Percentiles rank a stretch among this genome's conserved stretches.
phyloP scores from a whole-genome alignment of 768 basidiomycete genomes.

The Rhizopogon sp. region DNA sequence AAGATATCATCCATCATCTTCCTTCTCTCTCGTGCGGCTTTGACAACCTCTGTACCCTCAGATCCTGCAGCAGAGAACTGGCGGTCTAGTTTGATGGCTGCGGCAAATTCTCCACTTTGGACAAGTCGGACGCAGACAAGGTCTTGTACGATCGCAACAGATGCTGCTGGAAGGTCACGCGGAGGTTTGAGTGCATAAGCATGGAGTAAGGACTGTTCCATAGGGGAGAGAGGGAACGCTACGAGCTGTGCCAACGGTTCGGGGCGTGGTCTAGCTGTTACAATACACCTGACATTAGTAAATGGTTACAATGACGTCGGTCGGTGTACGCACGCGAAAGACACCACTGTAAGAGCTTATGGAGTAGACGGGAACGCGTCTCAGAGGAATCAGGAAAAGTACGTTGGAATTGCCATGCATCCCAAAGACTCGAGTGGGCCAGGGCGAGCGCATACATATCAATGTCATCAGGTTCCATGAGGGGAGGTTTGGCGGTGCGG shows the following conservation, averaged over 20 bases:
- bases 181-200: conserved; percentile 56
- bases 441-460: conserved; percentile 67
- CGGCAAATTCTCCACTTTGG: conserved; percentile 61
- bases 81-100: conserved; percentile 75
- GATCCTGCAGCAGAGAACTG: conserved; percentile 45
- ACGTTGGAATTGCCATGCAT: conserved; percentile 75
- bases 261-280: conserved; percentile 54
- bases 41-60: conserved; percentile 24
- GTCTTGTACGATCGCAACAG: conserved; percentile 63
- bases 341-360: conserved; percentile 62
- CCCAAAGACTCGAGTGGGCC: conserved; percentile 55
- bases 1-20: conserved; percentile 71
- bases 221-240: conserved; percentile 57
- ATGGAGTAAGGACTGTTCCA: conserved; percentile 57
- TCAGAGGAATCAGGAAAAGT: conserved; percentile 58
- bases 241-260: conserved; percentile 57
- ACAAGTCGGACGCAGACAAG: conserved; percentile 76
- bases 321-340: conserved; percentile 52
- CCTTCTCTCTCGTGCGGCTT: conserved; percentile 46
- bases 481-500: conserved; percentile 66
- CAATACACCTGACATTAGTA: conserved; percentile 3
- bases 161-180: conserved; percentile 36
- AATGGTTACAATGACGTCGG: background rate
- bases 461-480: conserved; percentile 66
- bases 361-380: conserved; percentile 49